These are phyloP conservation scores for Suhomyces tanzawaensis DNA, from an alignment of 805 yeast species.

Conservation along the genomic window DNA sequence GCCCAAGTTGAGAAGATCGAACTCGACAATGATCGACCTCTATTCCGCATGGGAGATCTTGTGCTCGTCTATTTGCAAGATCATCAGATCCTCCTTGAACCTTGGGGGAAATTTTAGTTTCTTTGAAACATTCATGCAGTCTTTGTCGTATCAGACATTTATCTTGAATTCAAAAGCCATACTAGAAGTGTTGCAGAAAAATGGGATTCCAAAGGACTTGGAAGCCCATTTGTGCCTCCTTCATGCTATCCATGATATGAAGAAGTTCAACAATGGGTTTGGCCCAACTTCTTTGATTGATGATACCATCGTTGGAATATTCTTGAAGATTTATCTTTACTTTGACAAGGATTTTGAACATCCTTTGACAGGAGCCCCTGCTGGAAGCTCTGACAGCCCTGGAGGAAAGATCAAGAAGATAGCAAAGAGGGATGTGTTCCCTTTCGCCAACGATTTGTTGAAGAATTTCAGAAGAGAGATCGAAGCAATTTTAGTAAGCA, in stretches of 20 bases:
- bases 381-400: constrained; percentile 23
- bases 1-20: constrained; percentile 73
- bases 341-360: constrained; percentile 12
- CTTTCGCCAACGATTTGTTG: constrained; percentile 36
- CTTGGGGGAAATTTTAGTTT: constrained; percentile 38
- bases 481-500: constrained; percentile 29
- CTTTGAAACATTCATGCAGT: constrained; percentile 52
- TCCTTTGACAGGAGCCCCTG: background rate
- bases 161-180: constrained; percentile 33
- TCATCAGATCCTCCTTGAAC: constrained; percentile 45
- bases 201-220: constrained; percentile 38
- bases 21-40: constrained; percentile 70
- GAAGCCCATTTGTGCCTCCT: constrained; percentile 43
- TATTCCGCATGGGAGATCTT: constrained; percentile 65
- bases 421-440: constrained; percentile 43
- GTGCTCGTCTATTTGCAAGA: constrained; percentile 49
- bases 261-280: constrained; percentile 75
- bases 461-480: constrained; percentile 26
- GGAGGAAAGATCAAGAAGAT: constrained; percentile 30
- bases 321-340: constrained; percentile 45
- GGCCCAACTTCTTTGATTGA: constrained; percentile 76
- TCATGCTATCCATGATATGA: constrained; percentile 54
- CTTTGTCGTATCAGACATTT: constrained; percentile 45
- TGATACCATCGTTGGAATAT: constrained; percentile 65
- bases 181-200: constrained; percentile 20